Evolutionary conservation across 2,329 filamentous ascomycete genomes (phyloP), one percentile per base, ranked within the genome.

Genomic region (Colletotrichum eremochloae): DNA sequence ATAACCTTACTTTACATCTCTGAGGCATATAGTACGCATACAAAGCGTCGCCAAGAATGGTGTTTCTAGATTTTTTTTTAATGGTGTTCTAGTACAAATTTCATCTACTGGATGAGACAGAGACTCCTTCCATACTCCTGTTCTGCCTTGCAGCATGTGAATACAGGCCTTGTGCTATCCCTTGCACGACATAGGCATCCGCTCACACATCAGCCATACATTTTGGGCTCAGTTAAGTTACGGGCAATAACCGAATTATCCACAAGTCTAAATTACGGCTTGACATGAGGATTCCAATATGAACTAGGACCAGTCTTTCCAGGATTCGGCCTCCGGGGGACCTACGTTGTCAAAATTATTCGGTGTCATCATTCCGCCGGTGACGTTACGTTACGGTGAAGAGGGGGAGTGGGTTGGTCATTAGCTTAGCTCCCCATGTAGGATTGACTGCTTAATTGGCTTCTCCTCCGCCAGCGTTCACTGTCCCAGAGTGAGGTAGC

Each of bases 1-100:
- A 68, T 63, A 60, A 71, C 24, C 58, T 71, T 71, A 71, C 44
- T 71, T 68, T 53, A 58, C 58, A 63, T 60, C 31, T 63, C 36
- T 60, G 65, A 58, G 69, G 69, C 69, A 63, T 40, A 68, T 53
- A 57, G 44, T 24, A 42, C 53, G 69, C 69, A 63, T 46, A 48
- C 44, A 52, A 38, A 38, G 57, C 53, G 52, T 57, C 40, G 52
- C 65, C 65, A 52, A 31, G 57, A 56, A 46, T 56, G 42, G 31
- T 36, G 38, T 58, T 63, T 42, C 63, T 57, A 18, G 36, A 36
- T 7, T 50, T 44, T 63, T 55, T 42, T 63, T 36, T 12, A 46
- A 33, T 63, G 64, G 65, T 68, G 65, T 68, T 58, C 18, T 53
- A 68, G 58, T 58, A 63, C 53, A 71, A 60, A 71, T 29, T 52